phyloP scores from a whole-genome alignment of 768 basidiomycete species.

The Podaxis pistillaris region DNA sequence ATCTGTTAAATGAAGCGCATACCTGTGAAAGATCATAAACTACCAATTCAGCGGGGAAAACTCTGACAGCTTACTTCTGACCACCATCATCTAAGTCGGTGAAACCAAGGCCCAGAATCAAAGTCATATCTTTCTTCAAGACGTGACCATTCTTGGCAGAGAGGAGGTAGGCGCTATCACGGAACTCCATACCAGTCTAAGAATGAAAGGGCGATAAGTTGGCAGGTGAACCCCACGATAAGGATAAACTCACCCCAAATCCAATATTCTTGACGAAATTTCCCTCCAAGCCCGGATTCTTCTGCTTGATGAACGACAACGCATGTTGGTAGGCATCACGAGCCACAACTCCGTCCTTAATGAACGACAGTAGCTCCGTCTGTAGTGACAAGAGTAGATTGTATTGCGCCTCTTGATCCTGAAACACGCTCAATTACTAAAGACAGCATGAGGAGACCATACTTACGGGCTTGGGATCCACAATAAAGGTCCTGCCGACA shows the following conservation, averaged over 20 bases:
- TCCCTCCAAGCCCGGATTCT: conserved; percentile 80
- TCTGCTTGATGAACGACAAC: conserved; percentile 64
- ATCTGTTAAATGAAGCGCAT: conserved; percentile 85
- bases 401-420: conserved; percentile 95
- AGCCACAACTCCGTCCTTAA: conserved; percentile 75
- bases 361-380: conserved; percentile 64
- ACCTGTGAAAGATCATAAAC: conserved; percentile 45
- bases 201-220: conserved; percentile 2
- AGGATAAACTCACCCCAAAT: conserved; percentile 64
- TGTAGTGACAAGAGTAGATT: conserved; percentile 76
- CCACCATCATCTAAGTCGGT: conserved; percentile 75
- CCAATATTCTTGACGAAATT: conserved; percentile 88
- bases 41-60: not conserved
- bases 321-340: conserved; percentile 85
- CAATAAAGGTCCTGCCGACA: conserved; percentile 91
- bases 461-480: conserved; percentile 83
- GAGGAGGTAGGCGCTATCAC: conserved; percentile 82
- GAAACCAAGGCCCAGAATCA: conserved; percentile 85
- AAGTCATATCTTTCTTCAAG: conserved; percentile 78
- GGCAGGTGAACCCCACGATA: not conserved
- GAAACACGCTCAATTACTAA: conserved; percentile 14
- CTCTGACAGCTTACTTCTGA: conserved; percentile 56
- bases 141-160: conserved; percentile 74
- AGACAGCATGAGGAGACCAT: not conserved
- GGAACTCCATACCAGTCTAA: conserved; percentile 94